A percentile compares a stretch with the other conserved stretches of the same genome.
Evolutionary conservation across 2,329 filamentous ascomycete species (phyloP).

Genomic region (Alternaria novae-zelandiae): DNA sequence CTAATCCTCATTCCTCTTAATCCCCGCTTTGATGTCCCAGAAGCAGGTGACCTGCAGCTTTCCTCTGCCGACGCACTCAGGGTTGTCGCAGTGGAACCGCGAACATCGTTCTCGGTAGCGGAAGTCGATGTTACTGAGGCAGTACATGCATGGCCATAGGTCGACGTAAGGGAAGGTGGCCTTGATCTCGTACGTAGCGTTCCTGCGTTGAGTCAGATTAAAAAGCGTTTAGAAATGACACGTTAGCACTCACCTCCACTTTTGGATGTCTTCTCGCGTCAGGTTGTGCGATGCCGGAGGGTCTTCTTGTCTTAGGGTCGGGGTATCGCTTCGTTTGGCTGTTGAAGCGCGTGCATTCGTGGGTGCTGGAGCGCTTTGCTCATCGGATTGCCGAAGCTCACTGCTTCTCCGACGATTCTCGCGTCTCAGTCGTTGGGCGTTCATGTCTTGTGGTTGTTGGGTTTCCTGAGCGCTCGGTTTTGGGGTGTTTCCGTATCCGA

Average conservation of each 20-base stretch:
- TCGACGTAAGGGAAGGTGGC: not conserved
- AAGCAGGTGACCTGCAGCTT: constrained; percentile 5
- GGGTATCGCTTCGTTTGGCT: not conserved
- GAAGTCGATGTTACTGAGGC: not conserved
- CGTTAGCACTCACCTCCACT: not conserved
- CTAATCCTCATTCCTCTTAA: not conserved
- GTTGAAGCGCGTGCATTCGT: not conserved
- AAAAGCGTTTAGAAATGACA: not conserved
- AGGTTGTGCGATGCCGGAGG: not conserved
- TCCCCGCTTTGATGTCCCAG: not conserved
- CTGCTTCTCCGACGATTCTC: not conserved
- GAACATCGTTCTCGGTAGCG: not conserved
- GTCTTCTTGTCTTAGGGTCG: not conserved
- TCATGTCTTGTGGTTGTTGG: not conserved
- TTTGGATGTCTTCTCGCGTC: not conserved
- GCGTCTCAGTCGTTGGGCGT: not conserved
- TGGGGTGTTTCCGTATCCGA: not conserved
- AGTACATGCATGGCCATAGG: constrained; percentile 15
- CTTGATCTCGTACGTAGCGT: not conserved
- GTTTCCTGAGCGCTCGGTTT: not conserved
- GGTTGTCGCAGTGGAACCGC: not conserved
- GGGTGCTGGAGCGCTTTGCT: not conserved
- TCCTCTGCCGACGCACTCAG: not conserved
- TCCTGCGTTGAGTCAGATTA: not conserved
- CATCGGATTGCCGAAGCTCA: not conserved